phyloP scores from a whole-genome alignment of 1,284 basidiomycete genomes.

The Rhodotorula mucilaginosa region DNA sequence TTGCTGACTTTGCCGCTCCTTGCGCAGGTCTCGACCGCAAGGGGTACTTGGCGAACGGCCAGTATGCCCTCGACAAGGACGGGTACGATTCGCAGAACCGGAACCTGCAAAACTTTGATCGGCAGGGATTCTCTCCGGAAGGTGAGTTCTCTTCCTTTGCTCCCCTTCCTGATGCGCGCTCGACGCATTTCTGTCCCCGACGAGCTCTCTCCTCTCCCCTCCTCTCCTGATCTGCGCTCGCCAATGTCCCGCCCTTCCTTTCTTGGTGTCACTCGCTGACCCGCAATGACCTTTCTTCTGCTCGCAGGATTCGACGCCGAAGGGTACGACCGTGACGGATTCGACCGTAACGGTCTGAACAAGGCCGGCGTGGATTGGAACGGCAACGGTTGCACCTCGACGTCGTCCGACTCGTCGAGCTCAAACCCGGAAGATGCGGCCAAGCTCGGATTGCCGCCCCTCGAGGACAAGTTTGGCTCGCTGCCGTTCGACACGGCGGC shows the following conservation, averaged over 20 bases:
- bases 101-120: not conserved
- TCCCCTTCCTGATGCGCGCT: too few species aligned
- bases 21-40: not conserved
- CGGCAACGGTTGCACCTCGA: slow-evolving; percentile 2
- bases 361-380: not conserved
- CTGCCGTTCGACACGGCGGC: slow-evolving; percentile 1
- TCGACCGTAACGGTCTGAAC: slow-evolving; percentile 9
- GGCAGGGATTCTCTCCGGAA: not conserved
- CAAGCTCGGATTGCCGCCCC: slow-evolving; percentile 8
- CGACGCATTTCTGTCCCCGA: too few species aligned
- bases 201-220: too few species aligned
- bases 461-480: slow-evolving; percentile 2
- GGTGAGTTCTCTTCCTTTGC: not conserved
- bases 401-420: slow-evolving; percentile 2
- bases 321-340: not conserved
- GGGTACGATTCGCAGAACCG: not conserved
- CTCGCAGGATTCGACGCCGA: slow-evolving; percentile 1
- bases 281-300: too few species aligned
- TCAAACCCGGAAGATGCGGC: not conserved
- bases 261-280: not conserved
- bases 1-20: not conserved
- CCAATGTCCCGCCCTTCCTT: not conserved
- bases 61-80: not conserved
- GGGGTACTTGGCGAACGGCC: not conserved
- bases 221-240: too few species aligned